phyloP scores from a whole-genome alignment of 2,329 filamentous ascomycete genomes.

The Fusarium armeniacum region DNA sequence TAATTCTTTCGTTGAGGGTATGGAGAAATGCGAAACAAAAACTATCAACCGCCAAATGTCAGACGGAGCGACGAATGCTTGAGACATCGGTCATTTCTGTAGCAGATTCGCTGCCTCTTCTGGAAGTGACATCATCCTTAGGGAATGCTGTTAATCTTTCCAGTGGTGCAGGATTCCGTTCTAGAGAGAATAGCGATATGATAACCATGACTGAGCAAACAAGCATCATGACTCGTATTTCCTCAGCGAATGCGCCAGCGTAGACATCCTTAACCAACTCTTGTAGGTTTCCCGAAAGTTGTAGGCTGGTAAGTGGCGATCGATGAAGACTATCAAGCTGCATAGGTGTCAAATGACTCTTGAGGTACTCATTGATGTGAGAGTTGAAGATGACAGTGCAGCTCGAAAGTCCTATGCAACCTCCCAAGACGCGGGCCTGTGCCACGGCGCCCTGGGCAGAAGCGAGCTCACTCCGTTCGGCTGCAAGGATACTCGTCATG shows the following conservation, averaged over 20 bases:
- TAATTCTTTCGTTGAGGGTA: background rate
- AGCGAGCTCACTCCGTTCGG: constrained; percentile 64
- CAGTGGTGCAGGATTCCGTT: constrained; percentile 58
- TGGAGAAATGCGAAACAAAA: background rate
- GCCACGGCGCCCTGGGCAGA: constrained; percentile 72
- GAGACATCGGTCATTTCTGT: constrained; percentile 55
- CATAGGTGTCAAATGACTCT: constrained; percentile 52
- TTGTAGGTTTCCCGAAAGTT: constrained; percentile 53
- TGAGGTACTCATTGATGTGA: constrained; percentile 57
- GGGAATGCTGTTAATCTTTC: constrained; percentile 49
- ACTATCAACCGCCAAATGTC: background rate
- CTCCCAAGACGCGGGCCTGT: constrained; percentile 71
- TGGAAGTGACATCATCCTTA: constrained; percentile 49
- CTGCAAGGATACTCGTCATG: constrained; percentile 67
- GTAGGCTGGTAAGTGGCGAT: constrained; percentile 58
- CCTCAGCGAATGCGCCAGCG: constrained; percentile 61
- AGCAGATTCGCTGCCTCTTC: constrained; percentile 56
- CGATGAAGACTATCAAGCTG: constrained; percentile 61
- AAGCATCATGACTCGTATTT: constrained; percentile 63
- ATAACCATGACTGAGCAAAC: constrained; percentile 60
- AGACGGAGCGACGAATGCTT: constrained; percentile 43
- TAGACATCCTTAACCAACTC: constrained; percentile 59
- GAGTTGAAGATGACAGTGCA: constrained; percentile 72
- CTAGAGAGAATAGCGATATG: constrained; percentile 61
- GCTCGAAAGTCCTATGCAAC: constrained; percentile 69